These are phyloP conservation scores for Metahyphopichia silvanorum DNA, from an alignment of 805 yeast genomes.

Conservation along the genomic window DNA sequence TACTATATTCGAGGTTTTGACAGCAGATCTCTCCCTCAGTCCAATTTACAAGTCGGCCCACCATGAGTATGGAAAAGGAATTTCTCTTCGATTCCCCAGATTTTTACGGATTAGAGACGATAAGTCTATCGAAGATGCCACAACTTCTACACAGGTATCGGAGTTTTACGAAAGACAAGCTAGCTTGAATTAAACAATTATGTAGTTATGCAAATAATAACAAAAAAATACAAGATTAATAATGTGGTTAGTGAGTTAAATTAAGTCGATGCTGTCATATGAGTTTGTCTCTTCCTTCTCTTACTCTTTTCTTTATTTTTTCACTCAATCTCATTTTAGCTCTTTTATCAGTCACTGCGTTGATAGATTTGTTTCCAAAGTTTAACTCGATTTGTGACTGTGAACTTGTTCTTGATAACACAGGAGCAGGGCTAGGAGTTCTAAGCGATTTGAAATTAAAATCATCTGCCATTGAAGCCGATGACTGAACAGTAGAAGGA, in stretches of 20 bases:
- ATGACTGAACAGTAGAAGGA: slow-evolving; percentile 24
- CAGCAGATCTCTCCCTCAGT: slow-evolving; percentile 86
- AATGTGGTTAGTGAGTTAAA: background rate
- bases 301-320: slow-evolving; percentile 31
- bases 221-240: background rate
- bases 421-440: slow-evolving; percentile 3
- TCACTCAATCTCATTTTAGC: slow-evolving; percentile 22
- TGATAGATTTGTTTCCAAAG: slow-evolving; percentile 15
- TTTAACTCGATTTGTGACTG: slow-evolving; percentile 30
- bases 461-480: slow-evolving; percentile 32
- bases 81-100: slow-evolving; percentile 85
- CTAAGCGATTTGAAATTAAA: slow-evolving; percentile 10
- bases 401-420: slow-evolving; percentile 18
- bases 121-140: slow-evolving; percentile 81
- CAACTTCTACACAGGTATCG: slow-evolving; percentile 76
- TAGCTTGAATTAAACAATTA: slow-evolving; percentile 18
- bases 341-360: slow-evolving; percentile 5
- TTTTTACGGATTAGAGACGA: slow-evolving; percentile 83
- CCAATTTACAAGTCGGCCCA: slow-evolving; percentile 88
- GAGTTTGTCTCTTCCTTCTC: slow-evolving; percentile 29
- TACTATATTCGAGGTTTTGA: slow-evolving; percentile 77
- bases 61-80: slow-evolving; percentile 71
- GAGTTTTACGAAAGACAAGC: slow-evolving; percentile 81
- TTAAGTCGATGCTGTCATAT: too few species aligned
- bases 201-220: background rate